Conservation (phyloP, 371 early-diverging fungal genomes). For the Dipsacomyces acuminosporus region DNA sequence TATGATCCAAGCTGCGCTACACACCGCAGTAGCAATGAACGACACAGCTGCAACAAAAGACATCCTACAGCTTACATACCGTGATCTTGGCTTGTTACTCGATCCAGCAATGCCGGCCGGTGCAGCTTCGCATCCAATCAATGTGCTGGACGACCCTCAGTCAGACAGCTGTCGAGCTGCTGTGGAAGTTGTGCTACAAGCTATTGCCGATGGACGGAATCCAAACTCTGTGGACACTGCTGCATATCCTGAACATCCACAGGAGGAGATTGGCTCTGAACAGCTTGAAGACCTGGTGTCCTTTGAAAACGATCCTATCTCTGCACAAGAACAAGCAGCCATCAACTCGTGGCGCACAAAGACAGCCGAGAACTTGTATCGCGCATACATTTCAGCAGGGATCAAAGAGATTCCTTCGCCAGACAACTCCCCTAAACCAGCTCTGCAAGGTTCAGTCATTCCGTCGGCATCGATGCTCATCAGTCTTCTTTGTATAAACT, state of each 20-base stretch:
- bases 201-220: constrained; percentile 14
- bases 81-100: constrained; percentile 19
- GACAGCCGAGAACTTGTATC: constrained; percentile 34
- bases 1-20: constrained; percentile 11
- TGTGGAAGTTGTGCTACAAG: constrained; percentile 11
- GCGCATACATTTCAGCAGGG: constrained; percentile 23
- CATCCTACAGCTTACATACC: constrained; percentile 11
- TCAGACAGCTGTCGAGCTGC: neutral
- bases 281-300: constrained; percentile 10
- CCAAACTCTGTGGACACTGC: constrained; percentile 3
- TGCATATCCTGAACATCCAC: neutral
- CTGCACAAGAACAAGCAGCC: neutral
- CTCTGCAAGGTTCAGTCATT: constrained; percentile 30
- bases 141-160: constrained; percentile 3
- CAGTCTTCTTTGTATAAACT: constrained; percentile 9
- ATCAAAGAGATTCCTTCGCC: constrained; percentile 34
- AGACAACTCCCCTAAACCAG: constrained; percentile 10
- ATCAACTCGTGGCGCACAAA: constrained; percentile 19
- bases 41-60: constrained; percentile 29
- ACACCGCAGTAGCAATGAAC: constrained; percentile 1
- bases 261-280: constrained; percentile 8
- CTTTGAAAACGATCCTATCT: neutral
- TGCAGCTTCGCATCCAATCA: neutral
- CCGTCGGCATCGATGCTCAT: constrained; percentile 20
- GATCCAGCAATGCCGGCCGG: constrained; percentile 7